Base-by-base conservation (phyloP, 2,329 filamentous ascomycete species). In the Colletotrichum incanum region DNA sequence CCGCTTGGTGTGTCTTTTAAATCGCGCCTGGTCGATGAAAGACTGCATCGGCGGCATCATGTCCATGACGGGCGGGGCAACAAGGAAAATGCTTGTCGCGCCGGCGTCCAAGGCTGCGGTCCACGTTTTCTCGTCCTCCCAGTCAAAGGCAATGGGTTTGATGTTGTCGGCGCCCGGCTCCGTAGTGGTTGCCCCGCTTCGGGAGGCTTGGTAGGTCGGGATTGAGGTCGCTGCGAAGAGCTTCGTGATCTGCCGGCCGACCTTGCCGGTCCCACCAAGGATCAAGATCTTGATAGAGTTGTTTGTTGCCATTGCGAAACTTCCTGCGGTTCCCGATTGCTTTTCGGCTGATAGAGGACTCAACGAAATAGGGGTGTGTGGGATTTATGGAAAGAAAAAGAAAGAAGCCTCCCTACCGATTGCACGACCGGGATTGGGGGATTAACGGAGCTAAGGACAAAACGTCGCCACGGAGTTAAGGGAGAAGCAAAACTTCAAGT, bases 251-350 rank as follows among this genome's bases (percentile, higher is more conserved):
- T 82, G 81, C n/a, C 78, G 77, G 52, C 82, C 81, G 1, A 86
- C 80, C 59, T 85, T 86, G 67, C 86, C 85, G 1, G 82, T 85
- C 54, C 85, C 85, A 56, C 85, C 85, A 2, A 82, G 77, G 9
- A 87, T 75, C 49, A 87, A 80, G 49, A 87, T 67, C 5, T 76
- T 55, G 5, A 43, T 26, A 5, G 41, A 9, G 9, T 8, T 60
- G 5, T 49, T 39, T 18, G 43, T 28, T 31, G 60, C 41, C 69
- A 72, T 72, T 47, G 1, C 20, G 28, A 5, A 11, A 16, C 2
- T 12, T 16, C 14, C 39, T 52, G 16, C 49, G 18, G 49, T 31
- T 16, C n/a, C 2, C 6, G 0, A n/a, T 18, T 2, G n/a, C 7
- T 4, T 7, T 18, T 5, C 5, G 7, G 65, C 2, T 61, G 6